A percentile compares a stretch with the other conserved stretches of the same genome.
Conservation (phyloP, 768 basidiomycete genomes). For the Russula sp. region DNA sequence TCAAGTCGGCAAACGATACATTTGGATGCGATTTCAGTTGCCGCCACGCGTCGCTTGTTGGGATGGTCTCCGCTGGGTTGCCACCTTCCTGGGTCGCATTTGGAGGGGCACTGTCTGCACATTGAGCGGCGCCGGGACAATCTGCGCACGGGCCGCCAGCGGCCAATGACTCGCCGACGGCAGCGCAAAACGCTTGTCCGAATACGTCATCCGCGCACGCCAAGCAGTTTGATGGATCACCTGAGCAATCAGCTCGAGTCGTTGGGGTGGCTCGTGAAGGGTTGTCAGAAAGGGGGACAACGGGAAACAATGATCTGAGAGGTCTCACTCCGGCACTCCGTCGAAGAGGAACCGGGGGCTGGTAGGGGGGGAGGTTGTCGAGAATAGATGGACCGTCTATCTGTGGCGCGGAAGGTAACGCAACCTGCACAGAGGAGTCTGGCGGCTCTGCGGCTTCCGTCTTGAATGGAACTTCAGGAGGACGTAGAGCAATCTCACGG, state of each 20-base stretch:
- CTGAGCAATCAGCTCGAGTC: constrained; percentile 54
- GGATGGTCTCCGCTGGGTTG: constrained; percentile 47
- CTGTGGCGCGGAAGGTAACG: constrained; percentile 21
- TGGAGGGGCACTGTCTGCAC: constrained; percentile 20
- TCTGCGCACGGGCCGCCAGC: constrained; percentile 46
- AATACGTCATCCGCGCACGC: constrained; percentile 85
- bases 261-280: constrained; percentile 25
- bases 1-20: constrained; percentile 75
- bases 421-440: constrained; percentile 15
- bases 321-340: constrained; percentile 40
- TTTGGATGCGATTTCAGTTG: constrained; percentile 86
- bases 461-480: constrained; percentile 29
- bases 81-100: constrained; percentile 26
- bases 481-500: constrained; percentile 54
- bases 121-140: constrained; percentile 42
- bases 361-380: constrained; percentile 72
- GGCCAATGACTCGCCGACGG: constrained; percentile 58
- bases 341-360: constrained; percentile 77
- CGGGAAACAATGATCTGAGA: constrained; percentile 50
- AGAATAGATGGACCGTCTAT: constrained; percentile 49
- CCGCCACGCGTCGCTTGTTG: constrained; percentile 79
- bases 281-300: constrained; percentile 31
- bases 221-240: constrained; percentile 79
- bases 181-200: constrained; percentile 82
- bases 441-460: constrained; percentile 27